phyloP scores from a whole-genome alignment of 495 filamentous ascomycete species.

The Trichoderma orchidacearum region DNA sequence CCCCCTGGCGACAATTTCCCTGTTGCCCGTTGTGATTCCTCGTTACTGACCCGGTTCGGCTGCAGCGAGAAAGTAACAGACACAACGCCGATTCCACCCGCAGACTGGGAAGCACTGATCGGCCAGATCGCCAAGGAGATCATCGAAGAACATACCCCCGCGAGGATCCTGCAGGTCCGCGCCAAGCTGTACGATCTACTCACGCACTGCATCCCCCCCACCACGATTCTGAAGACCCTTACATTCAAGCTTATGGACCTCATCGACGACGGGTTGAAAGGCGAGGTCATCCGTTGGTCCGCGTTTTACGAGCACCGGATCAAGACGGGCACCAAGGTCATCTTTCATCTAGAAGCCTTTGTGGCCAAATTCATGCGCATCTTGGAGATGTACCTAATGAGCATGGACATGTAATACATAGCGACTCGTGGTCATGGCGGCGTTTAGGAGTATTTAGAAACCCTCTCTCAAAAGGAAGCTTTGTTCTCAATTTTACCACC shows the following conservation, averaged over 20 bases:
- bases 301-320: conserved; percentile 96
- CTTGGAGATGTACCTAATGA: conserved; percentile 85
- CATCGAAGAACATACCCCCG: conserved; percentile 77
- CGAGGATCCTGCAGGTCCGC: conserved; percentile 71
- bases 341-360: conserved; percentile 96
- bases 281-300: conserved; percentile 87
- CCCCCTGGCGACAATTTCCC: neutral
- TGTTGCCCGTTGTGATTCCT: neutral
- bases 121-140: conserved; percentile 80
- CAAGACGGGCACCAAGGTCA: conserved; percentile 81
- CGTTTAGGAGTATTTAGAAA: neutral
- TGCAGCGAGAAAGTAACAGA: conserved; percentile 81
- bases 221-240: conserved; percentile 81
- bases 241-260: conserved; percentile 83
- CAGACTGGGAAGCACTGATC: conserved; percentile 92
- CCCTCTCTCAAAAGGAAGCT: neutral
- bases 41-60: conserved; percentile 7
- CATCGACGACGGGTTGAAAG: conserved; percentile 77
- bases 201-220: conserved; percentile 91
- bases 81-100: conserved; percentile 75
- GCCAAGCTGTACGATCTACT: conserved; percentile 90
- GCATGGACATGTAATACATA: conserved; percentile 56
- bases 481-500: neutral
- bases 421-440: neutral
- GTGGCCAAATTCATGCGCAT: conserved; percentile 97